These are phyloP conservation scores for Penicillium longicatenatum DNA, from an alignment of 495 filamentous ascomycete species.

Conservation along the genomic window DNA sequence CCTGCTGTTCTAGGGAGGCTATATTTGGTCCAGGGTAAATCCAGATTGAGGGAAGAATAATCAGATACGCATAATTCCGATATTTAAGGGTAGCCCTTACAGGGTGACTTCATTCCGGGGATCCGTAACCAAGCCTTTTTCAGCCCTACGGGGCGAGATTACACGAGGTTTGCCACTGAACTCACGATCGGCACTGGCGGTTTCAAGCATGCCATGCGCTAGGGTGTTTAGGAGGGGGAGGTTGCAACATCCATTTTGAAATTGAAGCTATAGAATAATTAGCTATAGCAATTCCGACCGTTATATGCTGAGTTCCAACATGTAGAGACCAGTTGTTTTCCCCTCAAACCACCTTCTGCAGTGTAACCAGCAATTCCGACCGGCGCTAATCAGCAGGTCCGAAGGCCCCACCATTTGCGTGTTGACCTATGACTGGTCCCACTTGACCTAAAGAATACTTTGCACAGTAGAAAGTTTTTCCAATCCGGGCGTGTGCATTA, in stretches of 20 bases:
- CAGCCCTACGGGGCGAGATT: constrained; percentile 27
- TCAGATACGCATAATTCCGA: not conserved
- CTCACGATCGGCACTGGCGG: constrained; percentile 1
- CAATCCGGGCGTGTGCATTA: not conserved
- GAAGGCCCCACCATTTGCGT: not conserved
- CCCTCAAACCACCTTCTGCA: not conserved
- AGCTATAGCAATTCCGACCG: too few relatives aligned
- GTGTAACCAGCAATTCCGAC: not conserved
- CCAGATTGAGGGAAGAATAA: not conserved
- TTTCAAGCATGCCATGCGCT: not conserved
- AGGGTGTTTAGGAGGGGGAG: too few relatives aligned
- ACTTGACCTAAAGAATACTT: not conserved
- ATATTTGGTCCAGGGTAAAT: too few relatives aligned
- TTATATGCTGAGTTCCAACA: not conserved
- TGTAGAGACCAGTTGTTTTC: not conserved
- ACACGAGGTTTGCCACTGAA: constrained; percentile 14
- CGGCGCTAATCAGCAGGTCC: not conserved
- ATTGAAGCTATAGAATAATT: too few relatives aligned
- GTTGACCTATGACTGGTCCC: not conserved
- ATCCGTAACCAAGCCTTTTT: constrained; percentile 25
- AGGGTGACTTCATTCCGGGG: not conserved
- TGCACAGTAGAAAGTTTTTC: not conserved
- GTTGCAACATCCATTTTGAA: too few relatives aligned
- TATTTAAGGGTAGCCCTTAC: not conserved
- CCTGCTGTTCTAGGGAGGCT: not conserved